Evolutionary conservation across 768 basidiomycete genomes (phyloP).

Genomic region (Mrakia gelida): DNA sequence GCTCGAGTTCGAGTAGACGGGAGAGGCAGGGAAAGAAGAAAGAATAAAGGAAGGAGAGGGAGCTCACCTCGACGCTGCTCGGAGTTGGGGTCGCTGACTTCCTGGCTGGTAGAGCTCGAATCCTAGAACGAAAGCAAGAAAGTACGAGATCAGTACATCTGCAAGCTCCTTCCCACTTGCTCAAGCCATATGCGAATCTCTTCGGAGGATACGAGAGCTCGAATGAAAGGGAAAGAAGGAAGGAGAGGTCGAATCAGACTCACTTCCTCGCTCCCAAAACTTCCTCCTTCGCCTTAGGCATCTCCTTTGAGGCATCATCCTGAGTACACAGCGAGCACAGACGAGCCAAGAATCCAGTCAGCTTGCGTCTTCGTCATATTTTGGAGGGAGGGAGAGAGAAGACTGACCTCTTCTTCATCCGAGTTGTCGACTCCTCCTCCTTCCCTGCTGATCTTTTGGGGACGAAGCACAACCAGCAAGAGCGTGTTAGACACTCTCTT

Average conservation of each 20-base stretch:
- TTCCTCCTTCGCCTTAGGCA: constrained; percentile 12
- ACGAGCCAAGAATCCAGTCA: too few relatives aligned
- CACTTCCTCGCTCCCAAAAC: constrained; percentile 14
- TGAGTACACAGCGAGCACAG: too few relatives aligned
- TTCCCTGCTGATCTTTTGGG: too few relatives aligned
- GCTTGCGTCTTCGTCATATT: too few relatives aligned
- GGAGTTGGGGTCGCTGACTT: constrained; percentile 1
- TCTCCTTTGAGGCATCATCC: neutral
- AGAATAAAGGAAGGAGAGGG: neutral
- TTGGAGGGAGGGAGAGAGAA: too few relatives aligned
- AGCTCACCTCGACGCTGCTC: neutral
- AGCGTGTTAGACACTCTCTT: too few relatives aligned
- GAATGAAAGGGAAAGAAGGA: too few relatives aligned
- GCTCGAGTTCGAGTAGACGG: neutral
- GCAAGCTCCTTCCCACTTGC: neutral
- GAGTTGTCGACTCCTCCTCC: too few relatives aligned
- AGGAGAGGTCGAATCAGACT: neutral
- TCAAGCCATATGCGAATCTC: too few relatives aligned
- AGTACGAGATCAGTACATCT: neutral
- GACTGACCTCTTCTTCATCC: too few relatives aligned
- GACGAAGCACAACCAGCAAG: too few relatives aligned
- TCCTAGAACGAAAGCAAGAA: neutral
- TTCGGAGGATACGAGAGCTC: neutral
- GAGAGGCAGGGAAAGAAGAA: neutral
- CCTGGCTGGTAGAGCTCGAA: constrained; percentile 25